Evolutionary conservation across 352 stramenopile genomes (phyloP).

Genomic region (Pythium volutum): DNA sequence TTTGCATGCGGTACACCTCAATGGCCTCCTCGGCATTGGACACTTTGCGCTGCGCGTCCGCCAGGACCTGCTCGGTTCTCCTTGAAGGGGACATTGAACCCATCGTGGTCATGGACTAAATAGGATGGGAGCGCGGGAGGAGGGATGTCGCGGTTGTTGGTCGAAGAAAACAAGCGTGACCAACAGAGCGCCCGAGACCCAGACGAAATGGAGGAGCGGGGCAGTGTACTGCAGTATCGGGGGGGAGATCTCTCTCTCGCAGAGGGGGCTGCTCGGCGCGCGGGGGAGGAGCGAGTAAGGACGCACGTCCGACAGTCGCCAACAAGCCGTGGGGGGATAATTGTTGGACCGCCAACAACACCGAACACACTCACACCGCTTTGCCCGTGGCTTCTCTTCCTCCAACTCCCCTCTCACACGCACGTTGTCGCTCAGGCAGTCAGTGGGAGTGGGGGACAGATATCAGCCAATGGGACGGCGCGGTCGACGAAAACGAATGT

Average conservation of each 20-base stretch:
- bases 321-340: too few relatives aligned
- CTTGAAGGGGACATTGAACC: conserved; percentile 24
- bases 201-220: not conserved
- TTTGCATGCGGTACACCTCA: conserved; percentile 52
- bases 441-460: conserved; percentile 18
- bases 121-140: conserved; percentile 2
- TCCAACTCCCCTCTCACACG: conserved; percentile 20
- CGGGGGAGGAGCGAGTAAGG: not conserved
- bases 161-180: too few relatives aligned
- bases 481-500: conserved; percentile 27
- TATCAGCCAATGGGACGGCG: conserved; percentile 15
- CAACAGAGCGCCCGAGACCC: not conserved
- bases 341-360: not conserved
- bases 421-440: conserved; percentile 18
- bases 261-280: not conserved
- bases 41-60: conserved; percentile 71
- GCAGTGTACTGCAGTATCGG: too few relatives aligned
- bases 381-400: conserved; percentile 26
- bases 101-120: conserved; percentile 31
- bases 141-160: not conserved
- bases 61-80: conserved; percentile 41
- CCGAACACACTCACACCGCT: conserved; percentile 7
- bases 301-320: too few relatives aligned
- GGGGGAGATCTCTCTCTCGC: not conserved
- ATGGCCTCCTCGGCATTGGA: conserved; percentile 64